Percentiles rank a stretch among this genome's conserved stretches.
These are phyloP conservation scores for Udeniomyces megalosporus DNA, from an alignment of 768 basidiomycete genomes.

Conservation along the genomic window DNA sequence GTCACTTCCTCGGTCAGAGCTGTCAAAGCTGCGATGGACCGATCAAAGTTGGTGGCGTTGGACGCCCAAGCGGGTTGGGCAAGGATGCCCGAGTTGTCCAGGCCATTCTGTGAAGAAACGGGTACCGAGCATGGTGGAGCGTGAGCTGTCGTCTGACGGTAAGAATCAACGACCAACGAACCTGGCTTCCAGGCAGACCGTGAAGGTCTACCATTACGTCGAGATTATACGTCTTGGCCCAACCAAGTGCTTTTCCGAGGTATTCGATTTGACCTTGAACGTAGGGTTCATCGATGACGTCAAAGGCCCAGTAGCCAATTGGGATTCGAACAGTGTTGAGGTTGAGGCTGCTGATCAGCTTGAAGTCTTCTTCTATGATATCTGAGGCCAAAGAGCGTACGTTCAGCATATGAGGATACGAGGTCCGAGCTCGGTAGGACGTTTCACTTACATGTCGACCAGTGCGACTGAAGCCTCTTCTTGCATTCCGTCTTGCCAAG, in stretches of 20 bases:
- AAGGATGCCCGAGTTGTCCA: neutral
- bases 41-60: slow-evolving; percentile 11
- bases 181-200: slow-evolving; percentile 9
- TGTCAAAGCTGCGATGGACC: neutral
- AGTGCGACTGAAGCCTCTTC: neutral
- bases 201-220: slow-evolving; percentile 15
- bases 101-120: neutral
- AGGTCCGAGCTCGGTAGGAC: neutral
- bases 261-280: slow-evolving; percentile 8
- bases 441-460: slow-evolving; percentile 1
- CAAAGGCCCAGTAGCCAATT: slow-evolving; percentile 11
- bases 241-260: neutral
- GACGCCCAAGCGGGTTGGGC: neutral
- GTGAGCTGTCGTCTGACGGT: neutral
- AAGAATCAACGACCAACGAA: neutral
- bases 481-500: slow-evolving; percentile 11
- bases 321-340: slow-evolving; percentile 13
- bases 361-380: slow-evolving; percentile 10
- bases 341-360: neutral
- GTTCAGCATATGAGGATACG: neutral
- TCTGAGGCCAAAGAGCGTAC: neutral
- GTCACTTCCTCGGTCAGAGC: neutral
- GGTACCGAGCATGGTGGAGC: too few relatives aligned
- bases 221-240: slow-evolving; percentile 6
- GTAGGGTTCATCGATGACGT: slow-evolving; percentile 7